Conservation (phyloP, 257 asterid species). For the Ocimum tenuiflorum region DNA sequence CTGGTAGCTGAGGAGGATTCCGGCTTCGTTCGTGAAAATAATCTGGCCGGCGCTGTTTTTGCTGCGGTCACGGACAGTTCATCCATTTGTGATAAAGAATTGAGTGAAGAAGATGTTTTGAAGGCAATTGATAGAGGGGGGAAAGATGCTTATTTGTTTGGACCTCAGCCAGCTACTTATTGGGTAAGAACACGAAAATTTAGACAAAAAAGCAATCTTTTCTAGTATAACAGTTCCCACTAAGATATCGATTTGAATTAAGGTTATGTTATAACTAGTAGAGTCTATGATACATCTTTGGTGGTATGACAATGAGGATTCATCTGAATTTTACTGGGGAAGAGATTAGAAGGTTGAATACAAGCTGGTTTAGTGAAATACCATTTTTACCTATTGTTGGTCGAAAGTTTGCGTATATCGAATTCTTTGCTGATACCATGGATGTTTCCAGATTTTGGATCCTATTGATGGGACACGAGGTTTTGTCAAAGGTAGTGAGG, state of each 20-base stretch:
- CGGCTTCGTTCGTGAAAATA: slow-evolving; percentile 60
- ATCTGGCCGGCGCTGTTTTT: slow-evolving; percentile 62
- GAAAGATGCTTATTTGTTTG: slow-evolving; percentile 59
- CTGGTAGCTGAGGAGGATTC: slow-evolving; percentile 98
- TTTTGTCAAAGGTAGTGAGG: slow-evolving; percentile 77
- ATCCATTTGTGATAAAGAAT: slow-evolving; percentile 29
- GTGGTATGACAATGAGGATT: not conserved
- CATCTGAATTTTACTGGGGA: not conserved
- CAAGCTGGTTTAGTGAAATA: not conserved
- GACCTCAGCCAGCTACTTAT: slow-evolving; percentile 66
- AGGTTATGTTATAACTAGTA: not conserved
- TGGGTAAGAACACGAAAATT: slow-evolving; percentile 53
- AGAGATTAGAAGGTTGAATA: not conserved
- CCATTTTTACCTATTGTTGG: not conserved
- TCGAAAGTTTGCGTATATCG: slow-evolving; percentile 2
- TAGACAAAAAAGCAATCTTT: slow-evolving; percentile 7
- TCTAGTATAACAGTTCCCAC: not conserved
- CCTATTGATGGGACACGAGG: slow-evolving; percentile 98
- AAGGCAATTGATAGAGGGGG: slow-evolving; percentile 93
- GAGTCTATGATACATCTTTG: not conserved
- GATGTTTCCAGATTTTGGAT: slow-evolving; percentile 69
- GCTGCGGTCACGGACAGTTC: slow-evolving; percentile 48
- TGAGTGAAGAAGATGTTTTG: slow-evolving; percentile 48
- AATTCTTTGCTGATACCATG: slow-evolving; percentile 10
- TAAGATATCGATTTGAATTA: not conserved